Evolutionary conservation across 1,284 basidiomycete species (phyloP).

Genomic region (Sanghuangporus weigelae): DNA sequence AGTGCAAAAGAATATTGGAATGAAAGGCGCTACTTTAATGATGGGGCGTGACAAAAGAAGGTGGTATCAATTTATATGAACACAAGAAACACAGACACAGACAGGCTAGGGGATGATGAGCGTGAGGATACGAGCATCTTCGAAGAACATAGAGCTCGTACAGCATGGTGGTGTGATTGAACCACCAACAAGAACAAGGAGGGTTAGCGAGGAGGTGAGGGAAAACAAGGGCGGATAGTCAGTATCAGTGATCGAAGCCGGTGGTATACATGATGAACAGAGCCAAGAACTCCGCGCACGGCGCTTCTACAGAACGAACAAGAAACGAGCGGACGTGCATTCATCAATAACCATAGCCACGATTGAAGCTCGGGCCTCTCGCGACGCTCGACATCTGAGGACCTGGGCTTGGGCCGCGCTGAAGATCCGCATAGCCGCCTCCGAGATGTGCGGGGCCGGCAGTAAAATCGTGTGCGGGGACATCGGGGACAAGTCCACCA

Average conservation of each 20-base stretch:
- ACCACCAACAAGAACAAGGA: neutral
- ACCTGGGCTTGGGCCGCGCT: slow-evolving; percentile 54
- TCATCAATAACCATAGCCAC: slow-evolving; percentile 31
- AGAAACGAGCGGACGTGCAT: neutral
- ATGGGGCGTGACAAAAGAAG: slow-evolving; percentile 5
- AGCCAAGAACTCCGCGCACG: neutral
- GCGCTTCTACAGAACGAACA: neutral
- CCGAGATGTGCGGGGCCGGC: slow-evolving; percentile 53
- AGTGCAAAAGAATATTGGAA: slow-evolving; percentile 5
- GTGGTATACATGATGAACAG: slow-evolving; percentile 2
- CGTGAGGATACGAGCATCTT: neutral
- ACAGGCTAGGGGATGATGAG: neutral
- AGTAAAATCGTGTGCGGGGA: slow-evolving; percentile 81
- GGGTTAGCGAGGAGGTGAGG: neutral
- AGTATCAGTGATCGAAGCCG: neutral
- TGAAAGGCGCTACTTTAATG: neutral
- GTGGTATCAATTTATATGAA: slow-evolving; percentile 8
- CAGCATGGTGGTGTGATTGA: neutral
- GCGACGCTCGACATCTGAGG: slow-evolving; percentile 53
- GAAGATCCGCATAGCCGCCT: slow-evolving; percentile 75
- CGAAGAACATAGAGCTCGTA: neutral
- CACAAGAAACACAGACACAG: neutral
- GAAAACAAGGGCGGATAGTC: neutral
- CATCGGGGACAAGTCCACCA: slow-evolving; percentile 29
- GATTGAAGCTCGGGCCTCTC: slow-evolving; percentile 39